Conservation (phyloP, 2,329 filamentous ascomycete genomes). For the Cytospora leucostoma region DNA sequence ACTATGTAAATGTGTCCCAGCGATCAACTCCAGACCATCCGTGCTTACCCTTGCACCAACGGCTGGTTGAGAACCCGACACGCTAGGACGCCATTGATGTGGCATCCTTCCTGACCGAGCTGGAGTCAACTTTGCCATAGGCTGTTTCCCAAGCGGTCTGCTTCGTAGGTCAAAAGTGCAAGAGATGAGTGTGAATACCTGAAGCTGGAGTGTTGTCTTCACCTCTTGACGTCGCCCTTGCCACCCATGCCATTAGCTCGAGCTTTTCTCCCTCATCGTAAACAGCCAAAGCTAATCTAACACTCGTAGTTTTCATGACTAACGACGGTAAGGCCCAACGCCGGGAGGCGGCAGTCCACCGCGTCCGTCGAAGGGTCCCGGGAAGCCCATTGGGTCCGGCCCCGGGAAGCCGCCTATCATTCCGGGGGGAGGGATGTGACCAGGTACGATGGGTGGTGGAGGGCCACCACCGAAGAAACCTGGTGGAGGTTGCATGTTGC, state of each 20-base stretch:
- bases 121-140: not conserved
- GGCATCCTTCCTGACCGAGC: not conserved
- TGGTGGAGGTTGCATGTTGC: conserved; percentile 56
- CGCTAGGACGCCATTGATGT: not conserved
- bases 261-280: conserved; percentile 5
- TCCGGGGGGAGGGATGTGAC: conserved; percentile 56
- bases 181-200: not conserved
- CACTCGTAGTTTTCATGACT: conserved; percentile 5
- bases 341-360: conserved; percentile 45
- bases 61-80: not conserved
- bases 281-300: conserved; percentile 7
- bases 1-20: conserved; percentile 2
- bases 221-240: not conserved
- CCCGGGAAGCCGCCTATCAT: conserved; percentile 58
- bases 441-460: conserved; percentile 39
- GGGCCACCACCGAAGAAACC: conserved; percentile 56
- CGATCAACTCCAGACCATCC: not conserved
- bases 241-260: not conserved
- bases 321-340: conserved; percentile 28
- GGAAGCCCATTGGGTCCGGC: conserved; percentile 52
- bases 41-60: not conserved
- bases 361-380: conserved; percentile 52
- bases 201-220: not conserved
- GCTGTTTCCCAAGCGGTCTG: not conserved
- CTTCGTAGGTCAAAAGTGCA: not conserved